These are phyloP conservation scores for Handroanthus guayacan DNA, from an alignment of 257 asterid species.

Conservation along the genomic window DNA sequence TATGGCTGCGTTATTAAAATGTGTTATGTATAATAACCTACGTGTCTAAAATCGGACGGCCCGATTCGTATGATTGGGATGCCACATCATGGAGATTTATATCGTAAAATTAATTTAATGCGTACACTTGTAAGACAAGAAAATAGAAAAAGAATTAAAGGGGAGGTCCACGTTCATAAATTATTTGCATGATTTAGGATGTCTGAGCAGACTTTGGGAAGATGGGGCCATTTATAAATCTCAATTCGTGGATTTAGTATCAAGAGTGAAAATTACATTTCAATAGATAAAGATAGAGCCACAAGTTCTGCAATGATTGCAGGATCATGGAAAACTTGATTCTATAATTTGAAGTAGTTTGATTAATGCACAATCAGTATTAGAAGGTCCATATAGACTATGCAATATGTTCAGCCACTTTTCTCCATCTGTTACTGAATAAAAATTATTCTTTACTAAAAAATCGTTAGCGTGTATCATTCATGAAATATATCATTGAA, in stretches of 20 bases:
- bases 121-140: constrained; percentile 49
- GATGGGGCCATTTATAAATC: constrained; percentile 30
- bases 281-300: constrained; percentile 38
- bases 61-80: constrained; percentile 36
- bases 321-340: constrained; percentile 6
- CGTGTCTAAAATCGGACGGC: constrained; percentile 28
- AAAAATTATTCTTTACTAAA: too few relatives aligned
- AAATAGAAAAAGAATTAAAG: constrained; percentile 11
- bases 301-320: constrained; percentile 42
- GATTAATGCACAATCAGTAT: neutral
- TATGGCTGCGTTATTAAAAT: constrained; percentile 22
- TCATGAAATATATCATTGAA: too few relatives aligned
- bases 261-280: constrained; percentile 44
- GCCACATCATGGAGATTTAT: constrained; percentile 37
- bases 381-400: neutral
- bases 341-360: neutral
- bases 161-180: constrained; percentile 43
- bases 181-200: constrained; percentile 44
- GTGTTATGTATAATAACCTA: constrained; percentile 1
- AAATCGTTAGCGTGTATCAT: too few relatives aligned
- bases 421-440: too few relatives aligned
- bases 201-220: constrained; percentile 33
- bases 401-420: too few relatives aligned
- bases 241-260: constrained; percentile 34
- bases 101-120: neutral